Evolutionary conservation across 2,329 filamentous ascomycete species (phyloP), one percentile per base, ranked within the genome.

Genomic region (Monosporascus cannonballus): DNA sequence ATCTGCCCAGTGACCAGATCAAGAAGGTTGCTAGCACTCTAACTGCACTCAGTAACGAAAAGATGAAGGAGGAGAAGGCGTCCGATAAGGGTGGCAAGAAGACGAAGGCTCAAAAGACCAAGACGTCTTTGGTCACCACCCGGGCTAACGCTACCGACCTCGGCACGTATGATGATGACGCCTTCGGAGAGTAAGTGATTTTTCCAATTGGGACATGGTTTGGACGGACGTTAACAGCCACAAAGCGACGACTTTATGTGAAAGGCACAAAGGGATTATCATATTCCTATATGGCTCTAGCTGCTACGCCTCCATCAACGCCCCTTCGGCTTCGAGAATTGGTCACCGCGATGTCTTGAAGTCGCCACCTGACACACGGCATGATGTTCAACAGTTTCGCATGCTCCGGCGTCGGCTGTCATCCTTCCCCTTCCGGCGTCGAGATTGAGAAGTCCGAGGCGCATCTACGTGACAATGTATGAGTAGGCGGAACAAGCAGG

Each of bases 61-160:
- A 96, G 81, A 87, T 97, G 87, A 95, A 91, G 78, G 92, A 96
- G 72, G 94, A 99, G 81, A 96, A 97, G 81, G 85, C 87, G 4
- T 84, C 89, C 3, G 90, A 96, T 60, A 96, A 96, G 79, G 86
- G 89, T 51, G 89, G 87, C 65, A 99, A 97, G 88, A 99, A 97
- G 84, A 85, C 79, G 63, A 97, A 97, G 82, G 92, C 92, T 4
- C 88, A 90, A 56, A 97, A 97, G 84, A 96, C 88, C 39, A 99
- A 99, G 84, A 84, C 89, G 18, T 86, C 84, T 6, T 77, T 97
- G 48, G 87, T 89, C 51, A 84, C 88, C 54, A 75, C 72, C 66
- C 75, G 86, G 67, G 72, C 78, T 62, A 78, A 78, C 58, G 73
- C 74, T 48, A 79, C 84, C 17, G 93, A 97, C 70, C 84, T 83